These are phyloP conservation scores for Candida dubliniensis DNA, from an alignment of 1,139 yeast species.

Conservation along the genomic window DNA sequence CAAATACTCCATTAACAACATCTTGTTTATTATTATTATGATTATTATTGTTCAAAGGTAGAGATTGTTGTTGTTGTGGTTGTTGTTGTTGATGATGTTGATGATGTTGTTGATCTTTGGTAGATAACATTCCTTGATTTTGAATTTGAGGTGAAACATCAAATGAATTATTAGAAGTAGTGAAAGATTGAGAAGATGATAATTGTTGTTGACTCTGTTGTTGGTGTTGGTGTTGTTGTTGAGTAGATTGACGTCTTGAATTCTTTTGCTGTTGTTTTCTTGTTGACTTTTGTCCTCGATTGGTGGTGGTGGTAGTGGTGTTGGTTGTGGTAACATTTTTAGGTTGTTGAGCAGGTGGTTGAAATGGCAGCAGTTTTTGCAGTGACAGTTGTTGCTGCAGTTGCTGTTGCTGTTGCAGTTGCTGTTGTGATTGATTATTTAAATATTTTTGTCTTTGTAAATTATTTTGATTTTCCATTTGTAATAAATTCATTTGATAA, in stretches of 20 bases:
- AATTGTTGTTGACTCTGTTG: constrained; percentile 16
- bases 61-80: constrained; percentile 15
- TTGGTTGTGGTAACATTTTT: constrained; percentile 8
- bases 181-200: constrained; percentile 7
- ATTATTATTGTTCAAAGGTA: constrained; percentile 4
- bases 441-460: constrained; percentile 26
- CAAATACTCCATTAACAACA: constrained; percentile 1
- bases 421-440: constrained; percentile 23
- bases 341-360: constrained; percentile 12
- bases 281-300: no score
- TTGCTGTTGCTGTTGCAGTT: constrained; percentile 9
- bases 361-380: constrained; percentile 13
- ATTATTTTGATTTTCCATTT: constrained; percentile 30
- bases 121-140: neutral
- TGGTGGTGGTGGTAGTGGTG: constrained; percentile 1
- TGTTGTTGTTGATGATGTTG: constrained; percentile 13
- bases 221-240: constrained; percentile 17
- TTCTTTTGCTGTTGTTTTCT: no score
- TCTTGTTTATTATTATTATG: constrained; percentile 7
- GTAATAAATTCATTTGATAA: constrained; percentile 25
- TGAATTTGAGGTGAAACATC: neutral
- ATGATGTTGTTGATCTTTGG: constrained; percentile 9
- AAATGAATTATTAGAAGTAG: neutral
- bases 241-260: constrained; percentile 1
- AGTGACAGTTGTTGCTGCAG: constrained; percentile 13